A percentile compares a stretch with the other conserved stretches of the same genome.
Evolutionary conservation across 805 yeast genomes (phyloP).

Genomic region (Saccharomycopsis selenospora): DNA sequence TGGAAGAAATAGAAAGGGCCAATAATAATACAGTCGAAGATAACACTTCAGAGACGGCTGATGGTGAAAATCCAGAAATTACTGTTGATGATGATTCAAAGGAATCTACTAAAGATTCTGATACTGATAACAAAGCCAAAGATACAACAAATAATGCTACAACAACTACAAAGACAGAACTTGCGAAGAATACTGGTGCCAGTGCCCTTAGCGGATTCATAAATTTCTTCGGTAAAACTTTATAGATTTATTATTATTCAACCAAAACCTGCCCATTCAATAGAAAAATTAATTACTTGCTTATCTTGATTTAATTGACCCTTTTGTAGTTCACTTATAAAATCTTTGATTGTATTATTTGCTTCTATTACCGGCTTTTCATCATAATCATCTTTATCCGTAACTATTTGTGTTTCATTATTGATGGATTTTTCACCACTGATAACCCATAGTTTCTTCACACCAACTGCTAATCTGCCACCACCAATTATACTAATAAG

Average conservation of each 20-base stretch:
- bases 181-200: slow-evolving; percentile 1
- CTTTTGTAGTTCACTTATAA: slow-evolving; percentile 3
- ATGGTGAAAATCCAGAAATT: not conserved
- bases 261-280: slow-evolving; percentile 98
- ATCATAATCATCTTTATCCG: slow-evolving; percentile 21
- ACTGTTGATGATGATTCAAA: not conserved
- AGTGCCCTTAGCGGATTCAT: slow-evolving; percentile 17
- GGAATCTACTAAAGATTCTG: not conserved
- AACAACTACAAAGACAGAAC: not conserved
- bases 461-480: slow-evolving; percentile 91
- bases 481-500: slow-evolving; percentile 61
- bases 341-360: slow-evolving; percentile 2
- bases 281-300: slow-evolving; percentile 47
- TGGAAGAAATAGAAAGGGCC: not conserved
- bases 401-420: too few relatives aligned
- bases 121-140: not conserved
- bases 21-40: not conserved
- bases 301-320: slow-evolving; percentile 21
- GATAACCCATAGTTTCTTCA: slow-evolving; percentile 75
- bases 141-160: not conserved
- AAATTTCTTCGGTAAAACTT: slow-evolving; percentile 14
- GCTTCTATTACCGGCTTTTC: not conserved
- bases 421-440: slow-evolving; percentile 30
- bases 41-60: not conserved
- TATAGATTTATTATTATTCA: slow-evolving; percentile 28